Conservation (phyloP, 441 rosid species). For the Pelargonium fulgidum region DNA sequence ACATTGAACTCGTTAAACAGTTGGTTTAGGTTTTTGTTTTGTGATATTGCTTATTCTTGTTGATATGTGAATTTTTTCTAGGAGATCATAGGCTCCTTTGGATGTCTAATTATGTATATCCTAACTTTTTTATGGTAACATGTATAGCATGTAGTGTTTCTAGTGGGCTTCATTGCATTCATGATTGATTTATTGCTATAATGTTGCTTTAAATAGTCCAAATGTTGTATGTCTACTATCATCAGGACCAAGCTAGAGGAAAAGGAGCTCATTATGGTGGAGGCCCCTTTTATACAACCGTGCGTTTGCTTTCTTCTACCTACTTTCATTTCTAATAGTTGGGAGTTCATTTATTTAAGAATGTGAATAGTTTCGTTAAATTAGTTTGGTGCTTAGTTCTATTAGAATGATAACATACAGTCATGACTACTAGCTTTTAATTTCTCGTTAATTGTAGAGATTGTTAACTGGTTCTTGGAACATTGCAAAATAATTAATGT, state of each 20-base stretch:
- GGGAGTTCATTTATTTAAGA: background rate
- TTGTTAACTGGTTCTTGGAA: background rate
- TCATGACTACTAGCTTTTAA: background rate
- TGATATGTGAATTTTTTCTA: background rate
- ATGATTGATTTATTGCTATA: background rate
- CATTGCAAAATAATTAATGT: no score
- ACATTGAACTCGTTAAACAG: background rate
- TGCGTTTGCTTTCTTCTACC: background rate
- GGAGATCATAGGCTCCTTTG: background rate
- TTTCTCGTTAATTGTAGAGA: background rate
- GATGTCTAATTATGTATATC: background rate
- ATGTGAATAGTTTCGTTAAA: no score
- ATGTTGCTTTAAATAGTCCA: background rate
- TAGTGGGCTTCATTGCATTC: background rate
- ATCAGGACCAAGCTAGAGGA: conserved; percentile 7
- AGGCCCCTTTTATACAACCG: conserved; percentile 3
- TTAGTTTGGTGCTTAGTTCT: no score
- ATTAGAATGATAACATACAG: background rate
- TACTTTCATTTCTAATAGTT: background rate
- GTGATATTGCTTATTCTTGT: no score
- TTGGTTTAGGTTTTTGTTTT: background rate
- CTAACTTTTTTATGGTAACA: background rate
- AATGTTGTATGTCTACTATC: background rate
- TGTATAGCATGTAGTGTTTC: background rate
- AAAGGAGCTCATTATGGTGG: conserved; percentile 5